Evolutionary conservation across 371 early-diverging fungal genomes (phyloP).

Genomic region (Mortierella sp.): DNA sequence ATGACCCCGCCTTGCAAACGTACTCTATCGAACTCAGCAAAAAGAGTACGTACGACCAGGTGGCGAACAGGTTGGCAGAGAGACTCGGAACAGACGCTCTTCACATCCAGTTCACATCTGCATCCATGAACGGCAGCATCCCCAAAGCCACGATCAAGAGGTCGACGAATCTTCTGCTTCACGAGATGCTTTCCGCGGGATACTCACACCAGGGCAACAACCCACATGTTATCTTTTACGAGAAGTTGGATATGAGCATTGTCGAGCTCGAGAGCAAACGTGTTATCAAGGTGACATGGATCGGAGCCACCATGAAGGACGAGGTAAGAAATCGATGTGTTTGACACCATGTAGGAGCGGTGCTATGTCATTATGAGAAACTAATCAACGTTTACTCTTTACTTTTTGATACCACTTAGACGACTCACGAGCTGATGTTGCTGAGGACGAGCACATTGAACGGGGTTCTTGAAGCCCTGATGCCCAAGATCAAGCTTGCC

Average conservation of each 20-base stretch:
- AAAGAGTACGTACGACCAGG: slow-evolving; percentile 75
- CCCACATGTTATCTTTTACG: slow-evolving; percentile 75
- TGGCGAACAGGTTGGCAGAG: slow-evolving; percentile 68
- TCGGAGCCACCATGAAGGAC: slow-evolving; percentile 66
- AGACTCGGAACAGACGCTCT: slow-evolving; percentile 71
- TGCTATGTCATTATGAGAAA: not conserved
- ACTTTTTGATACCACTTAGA: slow-evolving; percentile 32
- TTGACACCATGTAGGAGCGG: not conserved
- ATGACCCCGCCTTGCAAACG: slow-evolving; percentile 39
- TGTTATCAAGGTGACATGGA: slow-evolving; percentile 67
- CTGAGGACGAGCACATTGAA: slow-evolving; percentile 69
- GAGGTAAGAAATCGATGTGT: slow-evolving; percentile 47
- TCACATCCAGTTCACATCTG: slow-evolving; percentile 75
- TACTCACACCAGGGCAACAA: slow-evolving; percentile 31
- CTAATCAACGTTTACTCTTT: slow-evolving; percentile 26
- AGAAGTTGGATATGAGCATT: slow-evolving; percentile 84
- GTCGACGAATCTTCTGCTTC: slow-evolving; percentile 62
- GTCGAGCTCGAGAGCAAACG: slow-evolving; percentile 87
- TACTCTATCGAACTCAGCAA: slow-evolving; percentile 68
- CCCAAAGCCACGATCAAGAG: slow-evolving; percentile 65
- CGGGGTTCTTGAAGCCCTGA: slow-evolving; percentile 72
- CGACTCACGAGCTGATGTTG: slow-evolving; percentile 66
- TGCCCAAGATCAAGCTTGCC: slow-evolving; percentile 63
- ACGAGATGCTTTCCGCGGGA: slow-evolving; percentile 71
- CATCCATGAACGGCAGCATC: slow-evolving; percentile 54